Conservation (phyloP, 371 early-diverging fungal genomes). For the Coemansia sp. region DNA sequence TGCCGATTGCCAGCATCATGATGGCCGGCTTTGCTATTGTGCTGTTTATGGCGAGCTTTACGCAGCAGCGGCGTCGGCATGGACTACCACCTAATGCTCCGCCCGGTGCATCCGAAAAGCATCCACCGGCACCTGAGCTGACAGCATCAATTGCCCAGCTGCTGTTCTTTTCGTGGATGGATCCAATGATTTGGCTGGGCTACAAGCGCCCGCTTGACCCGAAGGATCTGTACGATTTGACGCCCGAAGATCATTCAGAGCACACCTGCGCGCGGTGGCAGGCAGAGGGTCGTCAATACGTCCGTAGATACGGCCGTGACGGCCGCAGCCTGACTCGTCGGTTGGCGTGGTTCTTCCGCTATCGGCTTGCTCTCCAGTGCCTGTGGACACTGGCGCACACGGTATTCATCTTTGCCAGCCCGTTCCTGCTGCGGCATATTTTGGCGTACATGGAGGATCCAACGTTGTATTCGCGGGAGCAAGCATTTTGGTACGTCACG, state of each 20-base stretch:
- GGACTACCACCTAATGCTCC: constrained; percentile 31
- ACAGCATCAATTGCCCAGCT: constrained; percentile 64
- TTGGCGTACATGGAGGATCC: constrained; percentile 46
- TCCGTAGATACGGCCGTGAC: constrained; percentile 29
- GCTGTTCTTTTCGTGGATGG: constrained; percentile 77
- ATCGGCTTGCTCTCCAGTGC: constrained; percentile 28
- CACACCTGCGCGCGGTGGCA: constrained; percentile 42
- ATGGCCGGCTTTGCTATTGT: constrained; percentile 22
- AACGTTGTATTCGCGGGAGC: constrained; percentile 31
- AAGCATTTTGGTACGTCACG: constrained; percentile 62
- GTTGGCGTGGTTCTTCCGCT: constrained; percentile 45
- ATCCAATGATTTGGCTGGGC: constrained; percentile 65
- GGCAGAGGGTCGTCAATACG: constrained; percentile 22
- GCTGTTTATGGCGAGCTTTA: constrained; percentile 38
- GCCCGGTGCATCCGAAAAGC: neutral
- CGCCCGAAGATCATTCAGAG: constrained; percentile 52
- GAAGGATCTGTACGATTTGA: constrained; percentile 70
- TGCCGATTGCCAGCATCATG: constrained; percentile 11
- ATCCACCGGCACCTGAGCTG: constrained; percentile 54
- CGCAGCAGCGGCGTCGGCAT: constrained; percentile 43
- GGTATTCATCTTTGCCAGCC: constrained; percentile 32
- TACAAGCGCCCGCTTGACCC: constrained; percentile 58
- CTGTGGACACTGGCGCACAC: constrained; percentile 35
- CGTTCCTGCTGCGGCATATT: constrained; percentile 43
- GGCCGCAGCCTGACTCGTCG: constrained; percentile 27